Evolutionary conservation across 2,329 filamentous ascomycete species (phyloP), one percentile per base, ranked within the genome.

Genomic region (Cercospora sojina): DNA sequence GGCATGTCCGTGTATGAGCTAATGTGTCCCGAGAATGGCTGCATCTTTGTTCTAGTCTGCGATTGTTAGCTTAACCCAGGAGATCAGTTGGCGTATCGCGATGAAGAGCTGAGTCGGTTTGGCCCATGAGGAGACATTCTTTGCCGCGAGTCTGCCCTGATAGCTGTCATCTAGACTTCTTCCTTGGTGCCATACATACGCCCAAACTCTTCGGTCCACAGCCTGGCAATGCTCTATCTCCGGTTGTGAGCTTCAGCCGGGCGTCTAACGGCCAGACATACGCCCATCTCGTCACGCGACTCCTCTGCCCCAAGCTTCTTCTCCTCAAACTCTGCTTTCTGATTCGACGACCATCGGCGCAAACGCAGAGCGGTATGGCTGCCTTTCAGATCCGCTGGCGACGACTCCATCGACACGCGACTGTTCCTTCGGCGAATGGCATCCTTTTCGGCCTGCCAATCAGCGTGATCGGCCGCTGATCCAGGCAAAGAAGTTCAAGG

Each of bases 291-390:
- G 35, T 62, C 59, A 29, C 59, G 59, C n/a, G 41, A 51, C 43
- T 62, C 59, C 29, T 62, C 41, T 32, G 16, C 59, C 7, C 53
- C 59, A 4, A 62, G 41, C 27, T 62, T 43, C 7, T 35, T 20
- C 59, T 62, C 59, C 41, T 38, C 27, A 7, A 62, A 35, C 18
- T 62, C 59, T 8, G 59, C 59, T 16, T 51, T 58, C 31, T 58
- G 59, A n/a, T 51, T 62, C 2, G 59, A 38, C 3, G 64, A 62
- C 59, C 59, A 62, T 35, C 59, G 13, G 20, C 59, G 49, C 43
- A 59, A 31, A 3, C 64, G 64, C 25, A 56, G 6, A 1, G 62
- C 56, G 7, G 62, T n/a, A 27, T 7, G 27, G 18, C 49, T 56
- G 2, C 51, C 62, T 13, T 43, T 56, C 5, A 49, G 27, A 8